Conservation (phyloP, 2,329 filamentous ascomycete species). For the Pseudocercospora eumusae region DNA sequence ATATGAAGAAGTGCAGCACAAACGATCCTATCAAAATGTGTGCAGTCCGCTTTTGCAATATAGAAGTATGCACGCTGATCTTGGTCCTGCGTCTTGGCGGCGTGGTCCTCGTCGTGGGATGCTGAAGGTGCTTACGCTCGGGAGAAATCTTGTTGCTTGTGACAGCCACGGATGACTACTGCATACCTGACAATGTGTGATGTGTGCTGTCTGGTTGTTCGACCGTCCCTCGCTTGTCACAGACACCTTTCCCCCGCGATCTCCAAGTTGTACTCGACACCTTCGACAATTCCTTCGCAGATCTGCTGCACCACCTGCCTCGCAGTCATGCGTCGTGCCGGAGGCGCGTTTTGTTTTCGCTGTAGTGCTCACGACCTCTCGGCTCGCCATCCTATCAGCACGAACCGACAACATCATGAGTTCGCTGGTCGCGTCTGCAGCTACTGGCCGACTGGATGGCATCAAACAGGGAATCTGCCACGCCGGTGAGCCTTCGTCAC, state of each 20-base stretch:
- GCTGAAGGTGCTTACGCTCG: slow-evolving; percentile 9
- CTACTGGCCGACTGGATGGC: not conserved
- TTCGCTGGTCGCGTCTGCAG: slow-evolving; percentile 3
- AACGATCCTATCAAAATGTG: slow-evolving; percentile 2
- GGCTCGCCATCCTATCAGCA: not conserved
- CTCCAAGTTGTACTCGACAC: not conserved
- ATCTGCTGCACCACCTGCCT: not conserved
- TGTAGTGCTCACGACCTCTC: slow-evolving; percentile 5
- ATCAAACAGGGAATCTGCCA: not conserved
- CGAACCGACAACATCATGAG: not conserved
- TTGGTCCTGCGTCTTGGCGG: slow-evolving; percentile 3
- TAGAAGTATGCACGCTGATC: not conserved
- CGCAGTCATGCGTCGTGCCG: slow-evolving; percentile 6
- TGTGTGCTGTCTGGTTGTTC: not conserved
- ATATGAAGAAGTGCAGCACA: slow-evolving; percentile 8
- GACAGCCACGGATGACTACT: slow-evolving; percentile 9
- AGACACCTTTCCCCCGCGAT: slow-evolving; percentile 1
- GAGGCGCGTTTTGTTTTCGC: slow-evolving; percentile 10
- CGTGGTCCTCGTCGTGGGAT: not conserved
- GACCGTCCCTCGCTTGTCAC: not conserved
- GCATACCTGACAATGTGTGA: not conserved
- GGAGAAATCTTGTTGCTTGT: slow-evolving; percentile 3
- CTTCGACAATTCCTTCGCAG: not conserved
- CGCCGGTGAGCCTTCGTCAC: slow-evolving; percentile 1
- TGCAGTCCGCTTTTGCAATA: slow-evolving; percentile 8